phyloP scores from a whole-genome alignment of 768 basidiomycete genomes.

The Sistotremastrum suecicum region DNA sequence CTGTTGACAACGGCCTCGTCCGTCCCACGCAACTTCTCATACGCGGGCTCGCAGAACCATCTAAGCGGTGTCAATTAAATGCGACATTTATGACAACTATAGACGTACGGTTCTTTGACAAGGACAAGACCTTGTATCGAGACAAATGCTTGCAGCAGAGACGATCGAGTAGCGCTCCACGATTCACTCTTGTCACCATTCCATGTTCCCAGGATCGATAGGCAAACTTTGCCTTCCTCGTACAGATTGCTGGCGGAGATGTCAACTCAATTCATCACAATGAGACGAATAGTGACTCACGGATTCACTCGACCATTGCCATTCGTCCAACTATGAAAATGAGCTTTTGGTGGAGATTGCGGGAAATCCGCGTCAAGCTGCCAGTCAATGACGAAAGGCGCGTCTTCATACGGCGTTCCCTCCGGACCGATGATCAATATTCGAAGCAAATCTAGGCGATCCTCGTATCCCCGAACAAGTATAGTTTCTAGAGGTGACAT shows the following conservation, averaged over 20 bases:
- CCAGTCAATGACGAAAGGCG: constrained; percentile 94
- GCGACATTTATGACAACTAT: constrained; percentile 1
- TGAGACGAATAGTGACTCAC: constrained; percentile 28
- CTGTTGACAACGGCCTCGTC: constrained; percentile 83
- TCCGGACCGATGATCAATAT: constrained; percentile 85
- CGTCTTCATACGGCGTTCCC: constrained; percentile 91
- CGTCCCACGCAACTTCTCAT: constrained; percentile 83
- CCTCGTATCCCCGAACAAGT: constrained; percentile 80
- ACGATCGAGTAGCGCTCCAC: constrained; percentile 77
- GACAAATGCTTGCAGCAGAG: constrained; percentile 80
- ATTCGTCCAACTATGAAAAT: constrained; percentile 90
- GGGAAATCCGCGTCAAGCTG: constrained; percentile 77
- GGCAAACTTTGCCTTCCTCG: constrained; percentile 89
- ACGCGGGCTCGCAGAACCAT: constrained; percentile 89
- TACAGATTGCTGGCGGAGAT: constrained; percentile 57
- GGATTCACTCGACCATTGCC: constrained; percentile 88
- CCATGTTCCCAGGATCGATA: constrained; percentile 90
- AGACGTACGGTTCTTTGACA: constrained; percentile 77
- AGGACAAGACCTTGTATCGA: constrained; percentile 91
- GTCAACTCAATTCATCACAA: constrained; percentile 1
- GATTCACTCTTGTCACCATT: constrained; percentile 76
- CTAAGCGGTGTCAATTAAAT: constrained; percentile 19
- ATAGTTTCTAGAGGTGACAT: constrained; percentile 49
- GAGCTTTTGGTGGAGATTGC: constrained; percentile 69
- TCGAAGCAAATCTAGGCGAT: constrained; percentile 74